These are phyloP conservation scores for Ilex paraguariensis DNA, from an alignment of 305 asterid genomes.

Conservation along the genomic window DNA sequence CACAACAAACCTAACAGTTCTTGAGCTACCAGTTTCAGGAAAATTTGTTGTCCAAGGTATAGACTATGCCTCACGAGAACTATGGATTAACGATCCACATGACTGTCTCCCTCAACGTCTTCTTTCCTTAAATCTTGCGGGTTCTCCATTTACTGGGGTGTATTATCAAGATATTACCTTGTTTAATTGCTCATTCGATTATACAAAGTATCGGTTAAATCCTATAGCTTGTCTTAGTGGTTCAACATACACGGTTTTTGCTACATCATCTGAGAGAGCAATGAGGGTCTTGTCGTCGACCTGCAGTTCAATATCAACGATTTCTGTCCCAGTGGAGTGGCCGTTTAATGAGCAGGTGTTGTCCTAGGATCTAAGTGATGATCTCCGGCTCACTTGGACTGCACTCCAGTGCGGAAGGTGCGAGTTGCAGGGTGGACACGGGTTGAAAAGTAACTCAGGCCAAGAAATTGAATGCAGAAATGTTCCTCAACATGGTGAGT, in stretches of 20 bases:
- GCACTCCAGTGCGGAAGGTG: slow-evolving; percentile 42
- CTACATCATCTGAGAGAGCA: slow-evolving; percentile 27
- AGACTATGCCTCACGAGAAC: slow-evolving; percentile 32
- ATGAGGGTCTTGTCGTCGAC: slow-evolving; percentile 19
- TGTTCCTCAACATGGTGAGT: slow-evolving; percentile 17
- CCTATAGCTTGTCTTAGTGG: slow-evolving; percentile 46
- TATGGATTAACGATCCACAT: slow-evolving; percentile 49
- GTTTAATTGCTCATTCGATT: slow-evolving; percentile 40
- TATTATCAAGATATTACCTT: slow-evolving; percentile 28
- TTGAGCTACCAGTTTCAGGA: slow-evolving; percentile 30
- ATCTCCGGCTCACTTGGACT: slow-evolving; percentile 36
- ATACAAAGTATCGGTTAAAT: slow-evolving; percentile 7
- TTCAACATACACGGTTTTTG: slow-evolving; percentile 28
- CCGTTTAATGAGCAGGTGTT: slow-evolving; percentile 22
- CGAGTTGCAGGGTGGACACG: slow-evolving; percentile 41
- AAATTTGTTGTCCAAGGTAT: slow-evolving; percentile 29
- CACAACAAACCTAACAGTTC: slow-evolving; percentile 22
- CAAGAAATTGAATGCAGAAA: slow-evolving; percentile 28
- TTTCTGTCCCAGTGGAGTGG: slow-evolving; percentile 52
- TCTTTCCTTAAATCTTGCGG: slow-evolving; percentile 34
- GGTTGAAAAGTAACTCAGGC: slow-evolving; percentile 19
- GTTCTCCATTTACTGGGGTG: slow-evolving; percentile 36
- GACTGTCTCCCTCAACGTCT: slow-evolving; percentile 54
- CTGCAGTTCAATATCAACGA: slow-evolving; percentile 26
- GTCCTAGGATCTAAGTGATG: slow-evolving; percentile 41